These are phyloP conservation scores for Sanguinoderma infundibulare DNA, from an alignment of 1,284 basidiomycete genomes.

Conservation along the genomic window DNA sequence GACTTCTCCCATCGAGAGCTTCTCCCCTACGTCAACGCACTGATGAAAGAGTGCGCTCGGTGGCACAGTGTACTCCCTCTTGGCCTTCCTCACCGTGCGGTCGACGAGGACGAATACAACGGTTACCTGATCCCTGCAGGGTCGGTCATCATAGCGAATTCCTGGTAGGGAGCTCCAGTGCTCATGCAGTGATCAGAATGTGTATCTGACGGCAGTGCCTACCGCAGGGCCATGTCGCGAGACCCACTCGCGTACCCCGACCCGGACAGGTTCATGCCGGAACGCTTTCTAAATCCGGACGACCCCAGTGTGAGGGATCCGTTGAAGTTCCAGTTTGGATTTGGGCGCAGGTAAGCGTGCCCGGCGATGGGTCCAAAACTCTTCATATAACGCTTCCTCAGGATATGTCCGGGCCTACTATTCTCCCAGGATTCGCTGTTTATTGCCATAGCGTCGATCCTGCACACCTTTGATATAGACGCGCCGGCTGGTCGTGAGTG, in stretches of 20 bases:
- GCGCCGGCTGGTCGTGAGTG: not conserved
- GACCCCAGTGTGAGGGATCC: constrained; percentile 8
- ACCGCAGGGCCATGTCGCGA: constrained; percentile 30
- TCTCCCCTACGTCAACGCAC: constrained; percentile 17
- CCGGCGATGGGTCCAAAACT: not conserved
- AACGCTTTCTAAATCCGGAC: constrained; percentile 21
- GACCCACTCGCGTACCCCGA: constrained; percentile 25
- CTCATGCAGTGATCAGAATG: too few relatives aligned
- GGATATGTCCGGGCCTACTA: constrained; percentile 23
- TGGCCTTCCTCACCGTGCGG: constrained; percentile 12
- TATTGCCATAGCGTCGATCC: constrained; percentile 22
- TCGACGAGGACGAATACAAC: constrained; percentile 18
- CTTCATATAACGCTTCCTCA: not conserved
- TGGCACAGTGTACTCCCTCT: constrained; percentile 7
- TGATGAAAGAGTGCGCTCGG: constrained; percentile 14
- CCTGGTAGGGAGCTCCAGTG: constrained; percentile 8
- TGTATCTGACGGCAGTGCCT: too few relatives aligned
- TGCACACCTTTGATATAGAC: constrained; percentile 26
- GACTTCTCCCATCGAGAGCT: constrained; percentile 13
- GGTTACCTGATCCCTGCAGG: constrained; percentile 23
- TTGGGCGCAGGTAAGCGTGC: constrained; percentile 17
- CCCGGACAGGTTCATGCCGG: constrained; percentile 30
- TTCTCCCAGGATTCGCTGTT: constrained; percentile 25
- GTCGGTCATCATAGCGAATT: constrained; percentile 11
- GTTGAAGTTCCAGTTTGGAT: constrained; percentile 14